phyloP scores from a whole-genome alignment of 805 yeast genomes.

The Candida loeiensis region DNA sequence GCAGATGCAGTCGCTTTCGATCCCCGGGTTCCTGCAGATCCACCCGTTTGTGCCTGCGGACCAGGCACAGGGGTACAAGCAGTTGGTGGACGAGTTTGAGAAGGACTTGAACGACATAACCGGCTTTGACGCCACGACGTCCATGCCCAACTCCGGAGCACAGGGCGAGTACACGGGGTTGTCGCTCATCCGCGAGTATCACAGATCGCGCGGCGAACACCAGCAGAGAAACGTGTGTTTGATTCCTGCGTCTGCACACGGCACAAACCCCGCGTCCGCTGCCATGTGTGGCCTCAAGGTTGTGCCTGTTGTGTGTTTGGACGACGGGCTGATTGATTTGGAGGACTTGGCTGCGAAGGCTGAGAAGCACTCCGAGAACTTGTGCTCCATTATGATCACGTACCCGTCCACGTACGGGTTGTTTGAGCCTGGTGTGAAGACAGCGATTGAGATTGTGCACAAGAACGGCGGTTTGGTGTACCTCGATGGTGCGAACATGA shows the following conservation, averaged over 20 bases:
- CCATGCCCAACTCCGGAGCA: slow-evolving; percentile 98
- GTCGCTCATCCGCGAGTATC: slow-evolving; percentile 76
- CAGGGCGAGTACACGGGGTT: slow-evolving; percentile 97
- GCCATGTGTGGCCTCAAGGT: slow-evolving; percentile 96
- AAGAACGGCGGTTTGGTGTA: slow-evolving; percentile 90
- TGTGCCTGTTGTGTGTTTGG: slow-evolving; percentile 82
- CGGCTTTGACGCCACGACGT: slow-evolving; percentile 85
- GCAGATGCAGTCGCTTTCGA: slow-evolving; percentile 89
- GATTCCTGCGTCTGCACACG: slow-evolving; percentile 97
- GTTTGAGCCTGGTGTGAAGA: slow-evolving; percentile 85
- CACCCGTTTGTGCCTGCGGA: slow-evolving; percentile 92
- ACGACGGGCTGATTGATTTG: slow-evolving; percentile 83
- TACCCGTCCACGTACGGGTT: slow-evolving; percentile 97
- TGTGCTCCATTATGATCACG: slow-evolving; percentile 94
- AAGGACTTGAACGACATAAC: slow-evolving; percentile 86
- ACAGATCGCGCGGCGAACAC: slow-evolving; percentile 63
- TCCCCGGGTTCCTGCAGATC: slow-evolving; percentile 85
- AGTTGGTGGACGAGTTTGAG: slow-evolving; percentile 73
- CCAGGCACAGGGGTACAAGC: slow-evolving; percentile 85
- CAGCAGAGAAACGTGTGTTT: slow-evolving; percentile 77
- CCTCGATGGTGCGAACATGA: slow-evolving; percentile 98
- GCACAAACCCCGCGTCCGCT: slow-evolving; percentile 98
- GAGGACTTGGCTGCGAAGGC: slow-evolving; percentile 73
- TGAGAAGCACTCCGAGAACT: slow-evolving; percentile 56
- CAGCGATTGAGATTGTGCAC: slow-evolving; percentile 85